Base-by-base conservation (phyloP, 2,329 filamentous ascomycete genomes). In the Dryadomyces quercivorus region DNA sequence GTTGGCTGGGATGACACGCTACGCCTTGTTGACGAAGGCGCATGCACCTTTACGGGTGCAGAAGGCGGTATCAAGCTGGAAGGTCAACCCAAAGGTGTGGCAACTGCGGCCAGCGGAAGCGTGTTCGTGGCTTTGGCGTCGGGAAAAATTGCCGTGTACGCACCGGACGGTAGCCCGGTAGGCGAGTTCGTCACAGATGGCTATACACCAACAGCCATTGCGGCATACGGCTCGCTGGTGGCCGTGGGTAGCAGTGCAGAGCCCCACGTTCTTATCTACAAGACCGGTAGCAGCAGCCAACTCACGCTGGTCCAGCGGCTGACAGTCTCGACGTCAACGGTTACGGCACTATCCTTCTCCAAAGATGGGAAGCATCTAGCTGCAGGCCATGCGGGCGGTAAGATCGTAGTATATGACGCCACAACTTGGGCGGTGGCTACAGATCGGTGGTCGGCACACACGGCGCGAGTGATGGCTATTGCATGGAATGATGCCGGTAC, bases 1-100 rank as follows among this genome's bases (percentile, higher is more conserved):
- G 86, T 92, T 53, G 91, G 85, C 59, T 98, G 92, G 93, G 93
- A 98, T 65, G 93, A 98, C 67, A 89, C 85, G 1, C 75, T 97
- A 40, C 85, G 90, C 58, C 85, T 80, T 46, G 77, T 94, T 40
- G 90, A 95, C 60, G 77, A 85, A 56, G 77, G 82, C 1, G 81
- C 84, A 52, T 85, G 82, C 63, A 87, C 84, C 0, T 96, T 94
- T 67, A 76, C 84, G 6, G 88, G 86, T 54, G 75, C 77, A 4
- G 58, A 52, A 51, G 74, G 81, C 1, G 70, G 16, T 13, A 44
- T 77, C 36, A 84, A 86, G 64, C 77, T 95, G 20, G 75, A 80
- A 2, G 85, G 84, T 18, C 93, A 97, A 64, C 93, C 93, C 2
- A 92, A 86, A 68, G 86, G 84, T 42, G 72, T 91, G 43, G 75